These are phyloP conservation scores for Talaromyces sp. DNA, from an alignment of 2,329 filamentous ascomycete species.

Conservation along the genomic window DNA sequence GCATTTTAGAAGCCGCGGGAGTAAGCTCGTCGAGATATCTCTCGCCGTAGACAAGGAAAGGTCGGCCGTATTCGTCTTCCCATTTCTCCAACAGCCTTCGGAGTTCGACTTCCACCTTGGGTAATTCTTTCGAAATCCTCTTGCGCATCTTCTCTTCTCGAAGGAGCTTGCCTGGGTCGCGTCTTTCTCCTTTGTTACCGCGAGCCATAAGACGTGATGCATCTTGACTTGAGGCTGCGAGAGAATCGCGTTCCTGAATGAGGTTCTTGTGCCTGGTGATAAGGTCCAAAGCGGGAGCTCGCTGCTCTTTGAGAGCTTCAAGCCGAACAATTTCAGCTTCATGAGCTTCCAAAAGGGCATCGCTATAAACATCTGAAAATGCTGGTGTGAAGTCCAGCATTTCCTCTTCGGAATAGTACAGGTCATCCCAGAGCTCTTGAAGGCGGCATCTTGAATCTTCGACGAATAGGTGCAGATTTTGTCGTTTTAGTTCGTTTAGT, in stretches of 20 bases:
- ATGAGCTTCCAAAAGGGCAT: constrained; percentile 89
- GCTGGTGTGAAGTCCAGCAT: constrained; percentile 98
- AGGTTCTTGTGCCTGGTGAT: constrained; percentile 80
- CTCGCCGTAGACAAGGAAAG: constrained; percentile 89
- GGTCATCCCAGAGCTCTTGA: constrained; percentile 88
- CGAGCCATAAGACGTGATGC: constrained; percentile 88
- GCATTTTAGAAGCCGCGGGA: constrained; percentile 62
- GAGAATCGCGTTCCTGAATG: constrained; percentile 78
- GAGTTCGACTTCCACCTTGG: constrained; percentile 83
- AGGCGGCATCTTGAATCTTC: constrained; percentile 88
- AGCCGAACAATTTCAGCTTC: constrained; percentile 84
- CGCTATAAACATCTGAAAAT: constrained; percentile 95
- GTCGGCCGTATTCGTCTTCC: constrained; percentile 90
- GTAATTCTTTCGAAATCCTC: constrained; percentile 90
- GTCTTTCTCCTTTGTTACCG: constrained; percentile 86
- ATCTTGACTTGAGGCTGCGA: constrained; percentile 88
- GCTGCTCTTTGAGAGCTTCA: constrained; percentile 78
- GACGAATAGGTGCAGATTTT: constrained; percentile 93
- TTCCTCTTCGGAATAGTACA: constrained; percentile 96
- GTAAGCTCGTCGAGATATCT: constrained; percentile 82
- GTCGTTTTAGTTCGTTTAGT: constrained; percentile 86
- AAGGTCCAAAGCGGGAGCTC: constrained; percentile 74
- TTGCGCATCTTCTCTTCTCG: constrained; percentile 99
- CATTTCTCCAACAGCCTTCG: constrained; percentile 75
- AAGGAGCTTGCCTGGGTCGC: constrained; percentile 88